Conservation (phyloP, 2,329 filamentous ascomycete species). For the Fusarium secorum region DNA sequence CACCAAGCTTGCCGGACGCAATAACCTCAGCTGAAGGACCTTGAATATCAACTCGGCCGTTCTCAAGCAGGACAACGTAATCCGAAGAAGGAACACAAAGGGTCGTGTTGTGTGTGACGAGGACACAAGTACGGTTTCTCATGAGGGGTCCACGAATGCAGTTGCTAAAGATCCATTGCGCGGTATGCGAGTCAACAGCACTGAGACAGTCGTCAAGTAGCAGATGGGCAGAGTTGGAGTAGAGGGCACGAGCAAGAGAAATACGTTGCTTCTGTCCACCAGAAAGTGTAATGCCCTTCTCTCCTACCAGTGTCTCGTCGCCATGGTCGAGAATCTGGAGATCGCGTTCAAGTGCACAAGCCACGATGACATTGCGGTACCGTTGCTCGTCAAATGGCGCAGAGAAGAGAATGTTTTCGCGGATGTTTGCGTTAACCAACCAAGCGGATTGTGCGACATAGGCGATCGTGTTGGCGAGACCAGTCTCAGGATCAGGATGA, state of each 20-base stretch:
- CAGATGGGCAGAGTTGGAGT: conserved; percentile 90
- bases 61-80: conserved; percentile 85
- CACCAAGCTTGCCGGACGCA: conserved; percentile 85
- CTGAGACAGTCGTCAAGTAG: conserved; percentile 95
- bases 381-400: conserved; percentile 80
- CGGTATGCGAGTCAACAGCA: conserved; percentile 96
- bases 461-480: conserved; percentile 88
- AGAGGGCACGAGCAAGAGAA: conserved; percentile 94
- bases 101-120: conserved; percentile 95
- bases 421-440: conserved; percentile 95
- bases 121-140: conserved; percentile 86
- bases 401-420: conserved; percentile 94
- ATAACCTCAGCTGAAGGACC: conserved; percentile 83
- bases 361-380: conserved; percentile 87
- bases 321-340: conserved; percentile 91
- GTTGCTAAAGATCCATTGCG: conserved; percentile 97
- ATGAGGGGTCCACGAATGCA: conserved; percentile 91
- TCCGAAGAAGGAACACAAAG: conserved; percentile 83
- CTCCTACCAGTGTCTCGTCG: conserved; percentile 92
- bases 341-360: conserved; percentile 90
- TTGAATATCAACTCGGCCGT: conserved; percentile 79
- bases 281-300: conserved; percentile 96
- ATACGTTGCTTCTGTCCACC: conserved; percentile 98
- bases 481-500: conserved; percentile 80
- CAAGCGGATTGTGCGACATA: conserved; percentile 98